Percentiles rank a stretch among this genome's conserved stretches.
Conservation (phyloP, 2,329 filamentous ascomycete genomes). For the Arthrinium puccinioides region DNA sequence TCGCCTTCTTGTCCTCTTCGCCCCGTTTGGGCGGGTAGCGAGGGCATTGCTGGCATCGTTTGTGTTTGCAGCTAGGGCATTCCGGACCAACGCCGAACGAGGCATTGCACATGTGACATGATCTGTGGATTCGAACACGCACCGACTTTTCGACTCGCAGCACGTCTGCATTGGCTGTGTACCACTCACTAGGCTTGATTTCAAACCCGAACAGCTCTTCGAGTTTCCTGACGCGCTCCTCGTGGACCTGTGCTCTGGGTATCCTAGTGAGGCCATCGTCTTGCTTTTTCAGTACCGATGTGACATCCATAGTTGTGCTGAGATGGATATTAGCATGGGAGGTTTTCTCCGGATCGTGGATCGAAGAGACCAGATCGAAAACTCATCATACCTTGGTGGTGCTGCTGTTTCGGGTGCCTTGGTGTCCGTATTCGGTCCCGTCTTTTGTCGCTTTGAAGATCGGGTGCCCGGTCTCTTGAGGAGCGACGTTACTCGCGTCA, state of each 20-base stretch:
- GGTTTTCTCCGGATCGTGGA: too few relatives aligned
- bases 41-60: slow-evolving; percentile 72
- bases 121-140: slow-evolving; percentile 69
- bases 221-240: slow-evolving; percentile 49
- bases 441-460: too few relatives aligned
- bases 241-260: slow-evolving; percentile 43
- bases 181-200: slow-evolving; percentile 46
- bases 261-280: slow-evolving; percentile 4
- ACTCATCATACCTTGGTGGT: too few relatives aligned
- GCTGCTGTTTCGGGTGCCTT: too few relatives aligned
- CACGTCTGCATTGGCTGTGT: slow-evolving; percentile 45
- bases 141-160: slow-evolving; percentile 68
- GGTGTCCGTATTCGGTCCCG: too few relatives aligned
- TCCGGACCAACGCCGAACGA: slow-evolving; percentile 66
- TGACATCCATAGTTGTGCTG: too few relatives aligned
- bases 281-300: slow-evolving; percentile 4
- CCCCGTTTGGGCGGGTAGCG: slow-evolving; percentile 63
- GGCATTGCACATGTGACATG: slow-evolving; percentile 74
- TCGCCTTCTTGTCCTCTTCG: slow-evolving; percentile 45
- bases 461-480: slow-evolving; percentile 34
- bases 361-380: too few relatives aligned
- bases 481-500: slow-evolving; percentile 38
- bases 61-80: slow-evolving; percentile 72
- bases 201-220: slow-evolving; percentile 49
- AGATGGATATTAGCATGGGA: too few relatives aligned